Evolutionary conservation across 257 asterid species (phyloP).

Genomic region (Haberlea rhodopensis): DNA sequence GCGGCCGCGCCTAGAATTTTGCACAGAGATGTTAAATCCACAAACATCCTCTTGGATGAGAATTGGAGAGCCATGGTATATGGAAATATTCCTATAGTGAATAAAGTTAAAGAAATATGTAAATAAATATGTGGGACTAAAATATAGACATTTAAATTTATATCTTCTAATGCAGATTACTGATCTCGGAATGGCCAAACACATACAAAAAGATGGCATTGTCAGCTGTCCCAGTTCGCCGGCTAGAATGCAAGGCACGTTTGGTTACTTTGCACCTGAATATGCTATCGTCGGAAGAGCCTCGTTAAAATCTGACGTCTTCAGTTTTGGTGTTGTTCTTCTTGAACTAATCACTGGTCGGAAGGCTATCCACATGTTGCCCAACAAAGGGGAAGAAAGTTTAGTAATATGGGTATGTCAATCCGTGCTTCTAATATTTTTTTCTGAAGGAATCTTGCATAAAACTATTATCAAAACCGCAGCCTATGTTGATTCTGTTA

Average conservation of each 20-base stretch:
- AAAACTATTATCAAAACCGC: too few relatives aligned
- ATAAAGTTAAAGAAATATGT: constrained; percentile 2
- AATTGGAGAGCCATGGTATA: constrained; percentile 90
- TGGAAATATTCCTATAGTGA: constrained; percentile 4
- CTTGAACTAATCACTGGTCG: constrained; percentile 90
- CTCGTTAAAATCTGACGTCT: constrained; percentile 87
- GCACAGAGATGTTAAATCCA: constrained; percentile 96
- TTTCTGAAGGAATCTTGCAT: constrained; percentile 4
- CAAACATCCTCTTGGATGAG: constrained; percentile 87
- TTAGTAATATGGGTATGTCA: constrained; percentile 91
- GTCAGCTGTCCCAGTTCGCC: constrained; percentile 81
- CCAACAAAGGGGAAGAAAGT: constrained; percentile 62
- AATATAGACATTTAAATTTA: not conserved
- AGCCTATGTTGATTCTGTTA: not conserved
- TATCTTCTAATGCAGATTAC: constrained; percentile 57
- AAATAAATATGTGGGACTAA: not conserved
- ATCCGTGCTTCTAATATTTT: not conserved
- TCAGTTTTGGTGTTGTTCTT: constrained; percentile 97
- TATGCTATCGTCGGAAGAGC: constrained; percentile 82
- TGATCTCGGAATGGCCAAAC: constrained; percentile 99
- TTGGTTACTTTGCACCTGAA: constrained; percentile 98
- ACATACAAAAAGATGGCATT: constrained; percentile 62
- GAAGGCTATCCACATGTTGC: constrained; percentile 64
- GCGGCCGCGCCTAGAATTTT: constrained; percentile 96
- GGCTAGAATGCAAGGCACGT: constrained; percentile 93